phyloP scores from a whole-genome alignment of 2,329 filamentous ascomycete genomes.

The Trichoderma sp. region DNA sequence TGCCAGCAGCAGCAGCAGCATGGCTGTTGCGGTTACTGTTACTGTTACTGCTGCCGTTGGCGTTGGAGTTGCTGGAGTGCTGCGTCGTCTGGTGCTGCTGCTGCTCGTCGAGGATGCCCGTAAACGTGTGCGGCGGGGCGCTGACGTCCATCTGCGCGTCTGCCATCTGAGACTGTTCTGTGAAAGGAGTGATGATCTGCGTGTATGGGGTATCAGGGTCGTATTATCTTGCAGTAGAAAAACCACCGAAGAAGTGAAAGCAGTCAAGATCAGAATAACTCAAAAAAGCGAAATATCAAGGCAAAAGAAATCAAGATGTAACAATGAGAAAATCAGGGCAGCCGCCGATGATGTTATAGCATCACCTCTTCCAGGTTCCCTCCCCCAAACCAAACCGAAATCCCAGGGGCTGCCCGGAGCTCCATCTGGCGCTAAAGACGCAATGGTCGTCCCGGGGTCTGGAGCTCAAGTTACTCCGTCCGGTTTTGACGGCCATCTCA shows the following conservation, averaged over 20 bases:
- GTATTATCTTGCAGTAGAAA: no score
- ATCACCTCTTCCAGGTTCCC: not conserved
- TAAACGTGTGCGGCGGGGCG: conserved; percentile 20
- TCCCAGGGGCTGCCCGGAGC: conserved; percentile 17
- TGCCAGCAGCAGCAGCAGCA: not conserved
- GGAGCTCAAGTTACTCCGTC: conserved; percentile 22
- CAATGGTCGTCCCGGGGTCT: conserved; percentile 4
- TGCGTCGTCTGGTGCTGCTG: not conserved
- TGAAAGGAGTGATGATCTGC: not conserved
- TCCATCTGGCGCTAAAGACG: conserved; percentile 20
- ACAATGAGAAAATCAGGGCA: not conserved
- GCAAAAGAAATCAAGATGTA: not conserved
- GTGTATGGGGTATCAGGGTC: not conserved
- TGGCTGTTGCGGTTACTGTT: not conserved
- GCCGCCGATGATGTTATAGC: conserved; percentile 7
- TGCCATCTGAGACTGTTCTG: not conserved
- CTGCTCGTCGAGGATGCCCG: conserved; percentile 20
- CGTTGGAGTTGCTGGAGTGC: not conserved
- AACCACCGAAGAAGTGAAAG: no score
- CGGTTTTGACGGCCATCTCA: not conserved
- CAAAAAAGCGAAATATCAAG: no score
- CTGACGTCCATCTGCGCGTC: not conserved
- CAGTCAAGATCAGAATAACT: no score
- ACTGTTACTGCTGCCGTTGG: not conserved
- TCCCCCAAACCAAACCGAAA: conserved; percentile 3